Evolutionary conservation across 345 rosid species (phyloP).

Genomic region (Eucalyptus guilfoylei): DNA sequence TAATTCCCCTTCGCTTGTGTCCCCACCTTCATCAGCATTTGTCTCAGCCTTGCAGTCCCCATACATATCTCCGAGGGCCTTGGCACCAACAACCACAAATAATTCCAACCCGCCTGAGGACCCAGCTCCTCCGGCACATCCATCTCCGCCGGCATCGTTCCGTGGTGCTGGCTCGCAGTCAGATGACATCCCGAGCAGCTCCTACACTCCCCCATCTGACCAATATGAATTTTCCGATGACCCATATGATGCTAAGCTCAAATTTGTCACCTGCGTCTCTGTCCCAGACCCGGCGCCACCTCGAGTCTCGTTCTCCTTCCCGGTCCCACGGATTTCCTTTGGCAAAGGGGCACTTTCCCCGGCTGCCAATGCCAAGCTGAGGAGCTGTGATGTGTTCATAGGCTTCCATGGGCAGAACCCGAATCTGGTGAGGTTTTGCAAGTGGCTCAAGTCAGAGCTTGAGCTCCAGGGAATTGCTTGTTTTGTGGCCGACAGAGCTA

Average conservation of each 20-base stretch:
- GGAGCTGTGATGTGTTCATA: slow-evolving; percentile 85
- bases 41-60: slow-evolving; percentile 95
- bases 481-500: slow-evolving; percentile 80
- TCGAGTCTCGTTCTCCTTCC: slow-evolving; percentile 72
- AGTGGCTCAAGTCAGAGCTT: slow-evolving; percentile 93
- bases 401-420: slow-evolving; percentile 87
- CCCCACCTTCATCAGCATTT: slow-evolving; percentile 91
- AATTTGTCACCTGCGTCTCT: slow-evolving; percentile 48
- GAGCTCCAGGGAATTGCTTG: slow-evolving; percentile 94
- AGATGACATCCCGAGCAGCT: slow-evolving; percentile 85
- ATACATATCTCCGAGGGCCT: slow-evolving; percentile 82
- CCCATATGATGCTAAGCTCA: slow-evolving; percentile 44
- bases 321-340: slow-evolving; percentile 75
- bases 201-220: slow-evolving; percentile 85
- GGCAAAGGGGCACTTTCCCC: slow-evolving; percentile 69
- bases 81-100: slow-evolving; percentile 7
- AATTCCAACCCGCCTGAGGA: neutral
- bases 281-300: slow-evolving; percentile 48
- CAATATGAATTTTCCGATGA: slow-evolving; percentile 73
- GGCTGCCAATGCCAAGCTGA: slow-evolving; percentile 52
- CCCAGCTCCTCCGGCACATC: neutral
- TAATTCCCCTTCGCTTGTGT: slow-evolving; percentile 68
- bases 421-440: slow-evolving; percentile 67
- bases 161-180: slow-evolving; percentile 4
- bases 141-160: slow-evolving; percentile 29